phyloP scores from a whole-genome alignment of 169 alveolate genomes.

The Theileria orientalis region DNA sequence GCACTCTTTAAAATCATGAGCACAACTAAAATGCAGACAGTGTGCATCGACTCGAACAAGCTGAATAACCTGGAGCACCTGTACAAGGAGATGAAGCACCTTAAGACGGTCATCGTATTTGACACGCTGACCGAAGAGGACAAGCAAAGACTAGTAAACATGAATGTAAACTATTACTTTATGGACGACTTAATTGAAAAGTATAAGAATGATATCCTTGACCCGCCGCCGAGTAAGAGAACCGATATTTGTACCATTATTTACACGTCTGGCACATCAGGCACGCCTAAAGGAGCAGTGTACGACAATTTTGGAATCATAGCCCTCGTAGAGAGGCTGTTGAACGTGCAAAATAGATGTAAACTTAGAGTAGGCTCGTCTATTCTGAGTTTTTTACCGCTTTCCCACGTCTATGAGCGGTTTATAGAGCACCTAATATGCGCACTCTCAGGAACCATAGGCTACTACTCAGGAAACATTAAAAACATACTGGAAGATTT shows the following conservation, averaged over 20 bases:
- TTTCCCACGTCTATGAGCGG: slow-evolving; percentile 90
- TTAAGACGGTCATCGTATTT: slow-evolving; percentile 58
- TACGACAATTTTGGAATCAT: slow-evolving; percentile 82
- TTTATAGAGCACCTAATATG: slow-evolving; percentile 72
- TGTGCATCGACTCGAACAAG: slow-evolving; percentile 73
- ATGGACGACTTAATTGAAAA: slow-evolving; percentile 50
- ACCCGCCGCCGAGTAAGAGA: slow-evolving; percentile 35
- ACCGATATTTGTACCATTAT: slow-evolving; percentile 64
- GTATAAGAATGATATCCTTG: slow-evolving; percentile 17
- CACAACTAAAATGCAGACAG: slow-evolving; percentile 63
- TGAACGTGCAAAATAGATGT: slow-evolving; percentile 69
- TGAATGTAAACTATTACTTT: background rate
- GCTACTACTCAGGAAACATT: slow-evolving; percentile 88
- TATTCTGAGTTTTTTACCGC: slow-evolving; percentile 86
- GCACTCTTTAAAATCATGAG: slow-evolving; percentile 42
- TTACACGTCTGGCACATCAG: slow-evolving; percentile 93
- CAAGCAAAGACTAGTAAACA: background rate
- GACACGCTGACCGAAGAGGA: slow-evolving; percentile 55
- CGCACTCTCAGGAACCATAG: slow-evolving; percentile 78
- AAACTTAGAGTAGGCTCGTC: slow-evolving; percentile 67
- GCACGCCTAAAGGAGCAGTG: slow-evolving; percentile 94
- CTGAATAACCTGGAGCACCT: slow-evolving; percentile 40
- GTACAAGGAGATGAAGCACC: slow-evolving; percentile 24
- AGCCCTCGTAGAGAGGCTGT: slow-evolving; percentile 65
- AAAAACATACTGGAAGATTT: slow-evolving; percentile 83